Conservation (phyloP, 768 basidiomycete genomes). For the Leccinum obscurum region DNA sequence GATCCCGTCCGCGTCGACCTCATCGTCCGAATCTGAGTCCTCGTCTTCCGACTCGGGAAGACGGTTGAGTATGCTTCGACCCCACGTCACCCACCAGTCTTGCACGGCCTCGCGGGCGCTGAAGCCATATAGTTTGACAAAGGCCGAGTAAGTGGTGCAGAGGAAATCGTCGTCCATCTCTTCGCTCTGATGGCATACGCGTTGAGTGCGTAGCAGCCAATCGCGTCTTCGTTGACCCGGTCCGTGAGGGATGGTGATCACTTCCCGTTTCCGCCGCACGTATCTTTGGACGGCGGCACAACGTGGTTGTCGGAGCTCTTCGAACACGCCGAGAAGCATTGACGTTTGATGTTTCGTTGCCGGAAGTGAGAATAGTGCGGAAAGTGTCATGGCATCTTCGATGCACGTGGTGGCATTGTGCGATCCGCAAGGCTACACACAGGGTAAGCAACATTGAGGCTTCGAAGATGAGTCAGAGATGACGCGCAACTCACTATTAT, state of each 20-base stretch:
- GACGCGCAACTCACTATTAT: constrained; percentile 37
- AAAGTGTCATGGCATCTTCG: constrained; percentile 63
- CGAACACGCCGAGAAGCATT: constrained; percentile 52
- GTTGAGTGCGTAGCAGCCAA: constrained; percentile 27
- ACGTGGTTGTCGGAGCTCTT: constrained; percentile 56
- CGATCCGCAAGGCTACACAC: constrained; percentile 46
- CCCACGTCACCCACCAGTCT: constrained; percentile 65
- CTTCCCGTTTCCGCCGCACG: constrained; percentile 44
- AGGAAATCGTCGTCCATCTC: constrained; percentile 40
- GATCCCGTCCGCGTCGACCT: background rate
- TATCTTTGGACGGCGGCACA: constrained; percentile 40
- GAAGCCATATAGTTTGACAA: constrained; percentile 48
- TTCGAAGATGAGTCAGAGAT: background rate
- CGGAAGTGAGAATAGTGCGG: constrained; percentile 54
- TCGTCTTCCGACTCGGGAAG: background rate
- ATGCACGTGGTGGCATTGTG: constrained; percentile 49
- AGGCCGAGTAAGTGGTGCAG: constrained; percentile 47
- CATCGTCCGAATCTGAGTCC: background rate
- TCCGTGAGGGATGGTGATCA: constrained; percentile 44
- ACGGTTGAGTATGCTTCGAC: constrained; percentile 19
- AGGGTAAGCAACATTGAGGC: background rate
- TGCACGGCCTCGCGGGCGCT: constrained; percentile 54
- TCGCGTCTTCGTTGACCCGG: constrained; percentile 48
- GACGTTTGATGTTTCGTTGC: constrained; percentile 44
- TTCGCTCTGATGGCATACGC: constrained; percentile 40